These are phyloP conservation scores for Vinca minor DNA, from an alignment of 257 asterid species.

Conservation along the genomic window DNA sequence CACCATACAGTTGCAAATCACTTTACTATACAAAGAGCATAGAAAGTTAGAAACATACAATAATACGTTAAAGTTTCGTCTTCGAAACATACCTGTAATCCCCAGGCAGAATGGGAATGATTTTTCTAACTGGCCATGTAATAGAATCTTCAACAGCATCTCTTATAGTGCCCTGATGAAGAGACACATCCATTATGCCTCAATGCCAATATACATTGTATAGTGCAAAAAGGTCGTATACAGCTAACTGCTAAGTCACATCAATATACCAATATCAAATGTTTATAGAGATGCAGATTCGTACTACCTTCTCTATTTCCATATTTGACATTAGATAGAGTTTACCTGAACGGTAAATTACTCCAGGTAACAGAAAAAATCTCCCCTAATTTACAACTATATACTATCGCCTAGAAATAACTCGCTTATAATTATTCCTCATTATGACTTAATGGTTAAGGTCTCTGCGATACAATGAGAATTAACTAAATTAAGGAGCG, in stretches of 20 bases:
- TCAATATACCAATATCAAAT: background rate
- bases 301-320: background rate
- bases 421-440: background rate
- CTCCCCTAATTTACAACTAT: background rate
- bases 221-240: background rate
- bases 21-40: background rate
- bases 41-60: background rate
- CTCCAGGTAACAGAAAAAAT: background rate
- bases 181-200: background rate
- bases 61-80: background rate
- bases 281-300: background rate
- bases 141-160: conserved; percentile 40
- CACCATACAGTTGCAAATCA: no score
- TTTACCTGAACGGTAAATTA: background rate
- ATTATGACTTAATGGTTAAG: background rate
- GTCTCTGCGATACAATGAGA: background rate
- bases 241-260: background rate
- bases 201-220: background rate
- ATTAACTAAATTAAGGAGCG: background rate
- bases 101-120: conserved; percentile 38
- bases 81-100: conserved; percentile 30
- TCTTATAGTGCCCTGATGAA: conserved; percentile 28
- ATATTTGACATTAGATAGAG: background rate
- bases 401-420: no score
- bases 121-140: conserved; percentile 38